Conservation (phyloP, 169 alveolate genomes). For the Plasmodium adleri region DNA sequence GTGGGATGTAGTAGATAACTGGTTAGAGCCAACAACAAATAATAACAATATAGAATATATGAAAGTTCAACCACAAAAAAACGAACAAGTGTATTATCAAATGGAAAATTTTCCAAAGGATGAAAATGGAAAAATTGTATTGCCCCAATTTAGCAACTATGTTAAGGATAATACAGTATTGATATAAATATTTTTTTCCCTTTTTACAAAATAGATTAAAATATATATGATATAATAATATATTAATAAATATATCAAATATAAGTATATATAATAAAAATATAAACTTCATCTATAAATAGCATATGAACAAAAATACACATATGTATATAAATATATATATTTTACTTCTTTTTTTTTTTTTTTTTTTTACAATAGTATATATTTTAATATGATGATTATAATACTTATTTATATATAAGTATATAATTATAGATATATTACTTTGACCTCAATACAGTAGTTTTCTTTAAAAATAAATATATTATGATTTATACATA, state of each 20-base stretch:
- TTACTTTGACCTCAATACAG: too few relatives aligned
- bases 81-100: conserved; percentile 47
- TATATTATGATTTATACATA: too few relatives aligned
- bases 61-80: not conserved
- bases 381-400: too few relatives aligned
- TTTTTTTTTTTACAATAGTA: too few relatives aligned
- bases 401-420: too few relatives aligned
- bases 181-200: not conserved
- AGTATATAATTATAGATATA: too few relatives aligned
- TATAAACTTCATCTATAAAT: not conserved
- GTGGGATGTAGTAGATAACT: conserved; percentile 42
- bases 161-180: conserved; percentile 8
- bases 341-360: too few relatives aligned
- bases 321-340: not conserved
- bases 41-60: conserved; percentile 27
- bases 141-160: conserved; percentile 36
- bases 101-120: conserved; percentile 44
- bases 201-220: not conserved
- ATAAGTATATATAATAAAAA: not conserved
- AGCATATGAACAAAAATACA: not conserved
- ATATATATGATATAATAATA: not conserved
- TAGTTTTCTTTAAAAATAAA: too few relatives aligned
- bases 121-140: conserved; percentile 51
- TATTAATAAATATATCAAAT: not conserved
- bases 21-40: conserved; percentile 52